Percentiles rank a stretch among this genome's conserved stretches.
These are phyloP conservation scores for Amniculicola lignicola DNA, from an alignment of 495 filamentous ascomycete species.

Conservation along the genomic window DNA sequence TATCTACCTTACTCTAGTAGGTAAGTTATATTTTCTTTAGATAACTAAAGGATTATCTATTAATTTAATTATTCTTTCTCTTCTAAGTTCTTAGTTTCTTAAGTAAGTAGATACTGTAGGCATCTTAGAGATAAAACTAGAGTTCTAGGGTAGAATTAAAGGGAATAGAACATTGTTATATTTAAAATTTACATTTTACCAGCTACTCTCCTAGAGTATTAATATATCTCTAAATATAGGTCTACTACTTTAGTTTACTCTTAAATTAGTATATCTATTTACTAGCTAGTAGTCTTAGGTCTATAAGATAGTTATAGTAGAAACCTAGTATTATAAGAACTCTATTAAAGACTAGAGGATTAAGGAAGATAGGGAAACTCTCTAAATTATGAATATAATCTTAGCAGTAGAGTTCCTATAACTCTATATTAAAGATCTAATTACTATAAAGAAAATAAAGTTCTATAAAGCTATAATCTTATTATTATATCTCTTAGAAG, in stretches of 20 bases:
- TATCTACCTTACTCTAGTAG: not conserved
- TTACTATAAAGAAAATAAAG: no score
- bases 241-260: conserved; percentile 8
- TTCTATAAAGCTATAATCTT: conserved; percentile 1
- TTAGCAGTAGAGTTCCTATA: conserved; percentile 6
- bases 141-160: not conserved
- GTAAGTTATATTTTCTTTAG: conserved; percentile 1
- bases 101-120: conserved; percentile 7
- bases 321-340: conserved; percentile 11
- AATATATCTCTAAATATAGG: conserved; percentile 5
- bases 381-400: conserved; percentile 11
- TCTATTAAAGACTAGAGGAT: conserved; percentile 9
- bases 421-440: not conserved
- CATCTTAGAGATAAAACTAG: conserved; percentile 5
- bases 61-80: conserved; percentile 5
- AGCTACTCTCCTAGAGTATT: conserved; percentile 2
- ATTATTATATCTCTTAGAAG: no score
- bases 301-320: conserved; percentile 5
- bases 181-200: conserved; percentile 4
- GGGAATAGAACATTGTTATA: not conserved
- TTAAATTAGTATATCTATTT: conserved; percentile 9
- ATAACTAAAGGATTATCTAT: not conserved
- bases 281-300: conserved; percentile 6
- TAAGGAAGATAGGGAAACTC: conserved; percentile 6
- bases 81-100: conserved; percentile 4